Percentiles rank a stretch among this genome's conserved stretches.
Evolutionary conservation across 2,329 filamentous ascomycete genomes (phyloP).

Genomic region (Colletotrichum salicis): DNA sequence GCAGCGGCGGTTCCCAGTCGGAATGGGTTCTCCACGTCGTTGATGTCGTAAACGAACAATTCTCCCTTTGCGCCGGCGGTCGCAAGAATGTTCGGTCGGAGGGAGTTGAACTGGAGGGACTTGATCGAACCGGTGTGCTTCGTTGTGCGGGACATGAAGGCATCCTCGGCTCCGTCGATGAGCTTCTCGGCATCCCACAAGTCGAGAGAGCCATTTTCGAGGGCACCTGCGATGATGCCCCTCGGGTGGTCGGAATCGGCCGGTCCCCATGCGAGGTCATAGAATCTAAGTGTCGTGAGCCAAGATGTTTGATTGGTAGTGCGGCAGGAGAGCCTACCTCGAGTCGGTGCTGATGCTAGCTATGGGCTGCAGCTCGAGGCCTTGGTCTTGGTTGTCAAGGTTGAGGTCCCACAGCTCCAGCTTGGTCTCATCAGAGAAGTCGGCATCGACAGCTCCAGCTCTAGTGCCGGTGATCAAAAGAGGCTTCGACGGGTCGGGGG

Average conservation of each 20-base stretch:
- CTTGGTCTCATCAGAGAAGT: slow-evolving; percentile 97
- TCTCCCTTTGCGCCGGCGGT: slow-evolving; percentile 95
- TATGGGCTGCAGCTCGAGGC: slow-evolving; percentile 85
- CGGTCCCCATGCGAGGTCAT: slow-evolving; percentile 94
- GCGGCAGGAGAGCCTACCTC: slow-evolving; percentile 66
- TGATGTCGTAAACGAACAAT: slow-evolving; percentile 93
- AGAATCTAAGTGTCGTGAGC: slow-evolving; percentile 72
- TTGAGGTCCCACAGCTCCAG: slow-evolving; percentile 95
- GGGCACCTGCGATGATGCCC: slow-evolving; percentile 92
- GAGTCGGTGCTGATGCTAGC: slow-evolving; percentile 88
- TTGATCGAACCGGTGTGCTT: slow-evolving; percentile 96
- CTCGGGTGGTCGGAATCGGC: slow-evolving; percentile 80
- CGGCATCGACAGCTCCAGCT: slow-evolving; percentile 93
- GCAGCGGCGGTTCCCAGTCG: slow-evolving; percentile 88
- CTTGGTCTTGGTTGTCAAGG: slow-evolving; percentile 79
- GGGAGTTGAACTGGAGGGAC: slow-evolving; percentile 94
- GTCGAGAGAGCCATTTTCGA: slow-evolving; percentile 93
- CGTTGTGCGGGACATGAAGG: slow-evolving; percentile 85
- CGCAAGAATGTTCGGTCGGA: slow-evolving; percentile 89
- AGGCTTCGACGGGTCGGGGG: slow-evolving; percentile 80
- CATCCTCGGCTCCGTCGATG: slow-evolving; percentile 69
- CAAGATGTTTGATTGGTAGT: slow-evolving; percentile 3
- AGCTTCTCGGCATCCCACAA: slow-evolving; percentile 89
- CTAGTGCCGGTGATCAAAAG: slow-evolving; percentile 93
- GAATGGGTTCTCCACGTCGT: slow-evolving; percentile 88